phyloP scores from a whole-genome alignment of 805 yeast genomes.

The Cyberlindnera saturnus region DNA sequence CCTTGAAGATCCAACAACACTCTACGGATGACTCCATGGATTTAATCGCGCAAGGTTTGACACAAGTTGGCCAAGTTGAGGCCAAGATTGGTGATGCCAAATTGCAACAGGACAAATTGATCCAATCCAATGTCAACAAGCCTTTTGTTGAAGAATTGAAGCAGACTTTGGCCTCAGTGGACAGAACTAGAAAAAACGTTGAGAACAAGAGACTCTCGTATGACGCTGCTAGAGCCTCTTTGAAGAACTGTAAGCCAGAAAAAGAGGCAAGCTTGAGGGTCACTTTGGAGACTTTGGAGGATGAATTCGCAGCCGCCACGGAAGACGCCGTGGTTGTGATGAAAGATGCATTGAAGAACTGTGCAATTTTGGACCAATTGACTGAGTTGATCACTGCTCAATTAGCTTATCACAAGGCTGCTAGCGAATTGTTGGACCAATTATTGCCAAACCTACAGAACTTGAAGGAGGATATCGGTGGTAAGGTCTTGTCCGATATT shows the following conservation, averaged over 20 bases:
- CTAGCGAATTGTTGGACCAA: constrained; percentile 58
- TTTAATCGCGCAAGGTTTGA: constrained; percentile 56
- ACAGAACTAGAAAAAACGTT: constrained; percentile 65
- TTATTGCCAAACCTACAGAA: constrained; percentile 59
- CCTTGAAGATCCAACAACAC: constrained; percentile 25
- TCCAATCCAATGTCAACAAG: constrained; percentile 62
- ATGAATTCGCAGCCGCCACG: constrained; percentile 82
- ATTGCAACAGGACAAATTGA: constrained; percentile 72
- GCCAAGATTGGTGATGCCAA: constrained; percentile 77
- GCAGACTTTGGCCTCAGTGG: constrained; percentile 54
- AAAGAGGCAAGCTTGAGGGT: constrained; percentile 71
- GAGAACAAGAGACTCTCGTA: constrained; percentile 73
- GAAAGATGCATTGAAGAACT: constrained; percentile 71
- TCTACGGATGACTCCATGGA: constrained; percentile 35
- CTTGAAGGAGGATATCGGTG: constrained; percentile 47
- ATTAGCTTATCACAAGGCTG: constrained; percentile 72
- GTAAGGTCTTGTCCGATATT: constrained; percentile 17
- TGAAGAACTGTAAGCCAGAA: constrained; percentile 47
- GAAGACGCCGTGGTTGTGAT: constrained; percentile 81
- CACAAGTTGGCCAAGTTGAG: constrained; percentile 63
- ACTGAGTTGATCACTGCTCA: constrained; percentile 72
- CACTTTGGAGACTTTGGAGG: constrained; percentile 79
- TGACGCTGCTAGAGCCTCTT: constrained; percentile 65
- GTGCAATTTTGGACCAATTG: constrained; percentile 62
- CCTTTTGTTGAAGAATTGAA: constrained; percentile 58